A percentile compares a stretch with the other conserved stretches of the same genome.
Evolutionary conservation across 768 basidiomycete genomes (phyloP).

Genomic region (Tulasnella sp.): DNA sequence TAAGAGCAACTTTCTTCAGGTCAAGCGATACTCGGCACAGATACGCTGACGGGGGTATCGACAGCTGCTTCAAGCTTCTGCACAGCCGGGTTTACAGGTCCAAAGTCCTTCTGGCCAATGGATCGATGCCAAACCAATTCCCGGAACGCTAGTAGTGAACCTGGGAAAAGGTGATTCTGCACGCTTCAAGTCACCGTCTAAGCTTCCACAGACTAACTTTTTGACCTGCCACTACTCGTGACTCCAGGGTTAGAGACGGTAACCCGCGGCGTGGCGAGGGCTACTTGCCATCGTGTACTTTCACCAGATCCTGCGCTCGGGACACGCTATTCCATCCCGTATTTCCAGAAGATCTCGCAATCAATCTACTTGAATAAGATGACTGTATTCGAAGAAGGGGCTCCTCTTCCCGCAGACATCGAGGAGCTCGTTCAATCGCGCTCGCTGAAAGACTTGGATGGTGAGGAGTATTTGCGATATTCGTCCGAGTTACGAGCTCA

Average conservation of each 20-base stretch:
- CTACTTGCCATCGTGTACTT: constrained; percentile 79
- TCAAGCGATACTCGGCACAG: background rate
- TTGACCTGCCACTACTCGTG: background rate
- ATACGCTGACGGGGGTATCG: background rate
- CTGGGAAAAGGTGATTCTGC: constrained; percentile 65
- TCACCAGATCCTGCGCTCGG: constrained; percentile 60
- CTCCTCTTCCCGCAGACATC: constrained; percentile 57
- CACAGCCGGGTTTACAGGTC: constrained; percentile 79
- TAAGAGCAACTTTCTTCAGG: constrained; percentile 45
- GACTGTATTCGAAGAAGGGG: constrained; percentile 36
- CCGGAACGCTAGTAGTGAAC: constrained; percentile 80
- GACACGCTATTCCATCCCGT: constrained; percentile 80
- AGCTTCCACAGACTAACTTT: background rate
- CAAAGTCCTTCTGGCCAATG: constrained; percentile 79
- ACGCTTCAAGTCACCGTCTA: background rate
- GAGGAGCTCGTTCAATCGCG: constrained; percentile 62
- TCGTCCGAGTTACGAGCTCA: background rate
- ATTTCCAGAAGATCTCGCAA: constrained; percentile 80
- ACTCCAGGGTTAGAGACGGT: constrained; percentile 71
- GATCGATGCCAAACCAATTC: constrained; percentile 81
- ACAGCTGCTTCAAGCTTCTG: constrained; percentile 78
- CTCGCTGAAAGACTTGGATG: constrained; percentile 47
- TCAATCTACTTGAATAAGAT: constrained; percentile 53
- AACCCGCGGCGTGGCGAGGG: constrained; percentile 73
- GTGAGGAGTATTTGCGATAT: background rate